Conservation (phyloP, 495 filamentous ascomycete genomes). For the Staphylotrichum tortipilum region DNA sequence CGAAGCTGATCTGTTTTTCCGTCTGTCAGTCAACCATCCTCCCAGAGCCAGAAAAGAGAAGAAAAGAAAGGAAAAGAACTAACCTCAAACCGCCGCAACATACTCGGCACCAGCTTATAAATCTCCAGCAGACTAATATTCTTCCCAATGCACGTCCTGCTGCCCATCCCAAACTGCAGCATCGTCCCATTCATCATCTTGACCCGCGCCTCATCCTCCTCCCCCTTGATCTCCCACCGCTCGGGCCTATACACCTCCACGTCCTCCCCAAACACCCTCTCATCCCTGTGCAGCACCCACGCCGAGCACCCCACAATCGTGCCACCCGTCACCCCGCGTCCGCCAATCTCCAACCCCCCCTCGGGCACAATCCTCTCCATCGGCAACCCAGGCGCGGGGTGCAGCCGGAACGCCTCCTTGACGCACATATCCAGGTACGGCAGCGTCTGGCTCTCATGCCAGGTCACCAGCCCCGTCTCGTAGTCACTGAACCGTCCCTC, state of each 20-base stretch:
- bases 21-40: slow-evolving; percentile 4
- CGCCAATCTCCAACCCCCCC: slow-evolving; percentile 45
- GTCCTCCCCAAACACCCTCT: slow-evolving; percentile 51
- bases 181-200: slow-evolving; percentile 52
- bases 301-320: slow-evolving; percentile 56
- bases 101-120: slow-evolving; percentile 67
- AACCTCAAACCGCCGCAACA: slow-evolving; percentile 61
- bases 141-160: slow-evolving; percentile 58
- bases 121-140: slow-evolving; percentile 72
- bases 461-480: slow-evolving; percentile 48
- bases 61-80: slow-evolving; percentile 12
- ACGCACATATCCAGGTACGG: slow-evolving; percentile 59
- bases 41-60: neutral
- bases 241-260: slow-evolving; percentile 51
- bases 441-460: slow-evolving; percentile 49
- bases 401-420: slow-evolving; percentile 60
- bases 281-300: slow-evolving; percentile 53
- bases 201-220: slow-evolving; percentile 35
- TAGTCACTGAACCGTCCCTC: slow-evolving; percentile 42
- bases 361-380: slow-evolving; percentile 58
- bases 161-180: slow-evolving; percentile 55
- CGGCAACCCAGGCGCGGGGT: slow-evolving; percentile 53
- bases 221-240: slow-evolving; percentile 40
- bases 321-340: slow-evolving; percentile 48
- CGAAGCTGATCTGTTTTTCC: slow-evolving; percentile 41